Evolutionary conservation across 2,329 filamentous ascomycete species (phyloP).

Genomic region (Hymenoscyphus salicellus): DNA sequence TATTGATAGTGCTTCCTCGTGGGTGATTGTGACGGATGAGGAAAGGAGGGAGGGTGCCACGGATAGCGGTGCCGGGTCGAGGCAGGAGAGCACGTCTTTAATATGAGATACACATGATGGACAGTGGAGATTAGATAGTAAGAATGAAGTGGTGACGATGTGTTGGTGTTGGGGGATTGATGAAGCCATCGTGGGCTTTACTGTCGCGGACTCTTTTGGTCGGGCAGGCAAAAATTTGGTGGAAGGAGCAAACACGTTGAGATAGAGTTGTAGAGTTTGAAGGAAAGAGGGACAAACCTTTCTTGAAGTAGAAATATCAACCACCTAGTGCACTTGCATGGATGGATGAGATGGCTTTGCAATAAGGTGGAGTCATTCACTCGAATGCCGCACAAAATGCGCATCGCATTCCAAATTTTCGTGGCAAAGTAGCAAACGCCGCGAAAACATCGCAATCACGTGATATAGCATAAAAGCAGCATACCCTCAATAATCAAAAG

Average conservation of each 20-base stretch:
- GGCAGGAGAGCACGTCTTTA: conserved; percentile 50
- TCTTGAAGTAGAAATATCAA: too few relatives aligned
- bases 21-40: conserved; percentile 63
- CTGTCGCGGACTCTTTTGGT: neutral
- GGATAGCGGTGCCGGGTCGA: conserved; percentile 51
- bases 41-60: conserved; percentile 70
- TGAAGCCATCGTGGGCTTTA: neutral
- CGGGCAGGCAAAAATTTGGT: neutral
- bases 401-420: too few relatives aligned
- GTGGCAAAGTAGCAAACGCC: too few relatives aligned
- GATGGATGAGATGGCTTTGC: too few relatives aligned
- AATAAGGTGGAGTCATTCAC: too few relatives aligned
- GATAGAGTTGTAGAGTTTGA: too few relatives aligned
- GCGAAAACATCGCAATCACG: too few relatives aligned
- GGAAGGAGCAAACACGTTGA: neutral
- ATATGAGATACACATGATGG: conserved; percentile 70
- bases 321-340: too few relatives aligned
- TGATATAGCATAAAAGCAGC: too few relatives aligned
- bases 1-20: conserved; percentile 44
- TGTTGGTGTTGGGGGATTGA: neutral
- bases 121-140: conserved; percentile 75
- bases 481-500: too few relatives aligned
- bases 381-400: too few relatives aligned
- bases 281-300: too few relatives aligned
- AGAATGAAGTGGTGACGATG: conserved; percentile 41